A percentile compares a stretch with the other conserved stretches of the same genome.
These are phyloP conservation scores for Apiotrichum gracile DNA, from an alignment of 1,284 basidiomycete genomes.

Conservation along the genomic window DNA sequence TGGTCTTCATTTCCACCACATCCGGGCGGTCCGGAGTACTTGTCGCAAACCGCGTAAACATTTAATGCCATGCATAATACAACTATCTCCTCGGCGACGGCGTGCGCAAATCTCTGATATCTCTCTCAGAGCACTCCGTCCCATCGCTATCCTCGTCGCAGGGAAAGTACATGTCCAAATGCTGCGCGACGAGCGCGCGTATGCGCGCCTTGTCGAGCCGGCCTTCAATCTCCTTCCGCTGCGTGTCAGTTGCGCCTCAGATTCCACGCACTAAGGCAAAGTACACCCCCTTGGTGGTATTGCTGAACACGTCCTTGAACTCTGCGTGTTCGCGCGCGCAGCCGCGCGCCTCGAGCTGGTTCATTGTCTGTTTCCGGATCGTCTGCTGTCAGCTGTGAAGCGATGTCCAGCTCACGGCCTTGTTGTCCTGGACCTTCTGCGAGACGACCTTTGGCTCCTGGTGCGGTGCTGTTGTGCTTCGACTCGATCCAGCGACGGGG, in stretches of 20 bases:
- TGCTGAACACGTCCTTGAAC: constrained; percentile 43
- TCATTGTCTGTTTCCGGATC: constrained; percentile 39
- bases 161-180: constrained; percentile 42
- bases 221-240: constrained; percentile 16
- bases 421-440: constrained; percentile 39
- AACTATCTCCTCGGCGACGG: too few species aligned
- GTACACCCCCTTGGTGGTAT: constrained; percentile 36
- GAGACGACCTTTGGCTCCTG: too few species aligned
- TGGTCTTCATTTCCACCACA: too few species aligned
- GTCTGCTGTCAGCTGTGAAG: constrained; percentile 16
- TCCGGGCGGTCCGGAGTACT: too few species aligned
- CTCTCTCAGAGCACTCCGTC: neutral
- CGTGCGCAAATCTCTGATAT: too few species aligned
- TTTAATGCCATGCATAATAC: too few species aligned
- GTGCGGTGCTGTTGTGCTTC: neutral
- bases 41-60: too few species aligned
- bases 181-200: constrained; percentile 26
- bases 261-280: constrained; percentile 45
- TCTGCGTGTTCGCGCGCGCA: constrained; percentile 25
- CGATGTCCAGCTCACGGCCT: constrained; percentile 14
- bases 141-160: neutral
- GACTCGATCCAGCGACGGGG: neutral
- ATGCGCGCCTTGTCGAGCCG: constrained; percentile 30
- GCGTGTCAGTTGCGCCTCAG: neutral
- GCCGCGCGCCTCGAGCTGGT: constrained; percentile 30